Base-by-base conservation (phyloP, 2,329 filamentous ascomycete genomes). In the Hypoxylon sp. region DNA sequence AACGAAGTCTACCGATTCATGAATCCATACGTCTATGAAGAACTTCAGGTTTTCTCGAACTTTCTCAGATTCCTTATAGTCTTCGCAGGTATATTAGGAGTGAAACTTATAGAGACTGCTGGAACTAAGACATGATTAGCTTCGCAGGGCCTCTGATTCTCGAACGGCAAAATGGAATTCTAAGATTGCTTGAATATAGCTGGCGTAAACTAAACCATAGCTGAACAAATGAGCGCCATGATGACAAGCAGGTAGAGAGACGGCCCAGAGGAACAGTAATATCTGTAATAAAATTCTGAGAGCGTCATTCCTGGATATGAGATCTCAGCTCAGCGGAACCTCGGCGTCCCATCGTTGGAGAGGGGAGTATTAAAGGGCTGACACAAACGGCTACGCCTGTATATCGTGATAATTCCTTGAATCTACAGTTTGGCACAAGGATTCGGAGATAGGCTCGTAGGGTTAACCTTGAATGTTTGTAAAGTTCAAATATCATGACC, bases 1-100 rank as follows among this genome's bases (percentile, higher is more conserved):
- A 61, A 80, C 70, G 64, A 80, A 80, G 70, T 80, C 78, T 53
- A 78, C 78, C 0, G 72, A 74, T 28, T 66, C 73, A 67, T 80
- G 77, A 0, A 80, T 70, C 32, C 77, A 78, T 57, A 79, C 75
- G 32, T 67, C 50, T 16, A 79, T 61, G 67, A 79, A 80, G 68
- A 76, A 80, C 11, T 72, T 48, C 46, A 79, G 67, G 68, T 80
- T 79, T 40, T 69, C 65, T 22, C 74, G 76, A n/a, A 72, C 74
- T 28, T 66, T 64, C 2, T 70, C 69, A 16, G 74, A 77, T 60
- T 80, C 78, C 49, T 75, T 71, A 63, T 76, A 80, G 50, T 57
- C 24, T 12, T 26, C 14, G 28, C 18, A 2, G n/a, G 20, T n/a
- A 36, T 14, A 36, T 8, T 38, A 12, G 38, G 22, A 45, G 42